A percentile compares a stretch with the other conserved stretches of the same genome.
Evolutionary conservation across 257 asterid species (phyloP).

Genomic region (Nemophila menziesii): DNA sequence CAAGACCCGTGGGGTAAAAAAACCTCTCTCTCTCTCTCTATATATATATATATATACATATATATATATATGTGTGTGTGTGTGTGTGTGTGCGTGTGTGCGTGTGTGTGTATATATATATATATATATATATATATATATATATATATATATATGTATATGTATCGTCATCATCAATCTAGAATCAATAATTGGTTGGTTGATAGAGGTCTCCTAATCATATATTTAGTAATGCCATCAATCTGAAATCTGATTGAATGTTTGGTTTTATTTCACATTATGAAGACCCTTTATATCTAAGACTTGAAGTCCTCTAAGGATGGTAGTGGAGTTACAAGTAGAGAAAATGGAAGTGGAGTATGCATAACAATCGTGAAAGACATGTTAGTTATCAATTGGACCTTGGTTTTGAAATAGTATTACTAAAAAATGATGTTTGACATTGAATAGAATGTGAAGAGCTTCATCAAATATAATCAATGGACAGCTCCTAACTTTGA

Average conservation of each 20-base stretch:
- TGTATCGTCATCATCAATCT: no score
- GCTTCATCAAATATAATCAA: conserved; percentile 76
- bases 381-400: neutral
- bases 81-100: no score
- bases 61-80: no score
- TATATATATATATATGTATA: no score
- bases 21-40: no score
- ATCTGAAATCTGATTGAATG: neutral
- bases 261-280: neutral
- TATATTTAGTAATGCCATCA: no score
- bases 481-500: conserved; percentile 87
- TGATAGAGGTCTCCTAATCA: no score
- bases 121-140: no score
- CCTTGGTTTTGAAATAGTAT: neutral
- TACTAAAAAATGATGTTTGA: neutral
- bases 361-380: neutral
- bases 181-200: no score
- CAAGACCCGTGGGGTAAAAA: no score
- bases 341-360: neutral
- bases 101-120: no score
- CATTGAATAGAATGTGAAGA: conserved; percentile 41
- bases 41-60: no score
- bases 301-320: neutral
- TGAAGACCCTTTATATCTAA: conserved; percentile 1
- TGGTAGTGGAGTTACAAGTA: conserved; percentile 1